Evolutionary conservation across 257 asterid species (phyloP), one percentile per base, ranked within the genome.

Genomic region (Solanum pennellii): DNA sequence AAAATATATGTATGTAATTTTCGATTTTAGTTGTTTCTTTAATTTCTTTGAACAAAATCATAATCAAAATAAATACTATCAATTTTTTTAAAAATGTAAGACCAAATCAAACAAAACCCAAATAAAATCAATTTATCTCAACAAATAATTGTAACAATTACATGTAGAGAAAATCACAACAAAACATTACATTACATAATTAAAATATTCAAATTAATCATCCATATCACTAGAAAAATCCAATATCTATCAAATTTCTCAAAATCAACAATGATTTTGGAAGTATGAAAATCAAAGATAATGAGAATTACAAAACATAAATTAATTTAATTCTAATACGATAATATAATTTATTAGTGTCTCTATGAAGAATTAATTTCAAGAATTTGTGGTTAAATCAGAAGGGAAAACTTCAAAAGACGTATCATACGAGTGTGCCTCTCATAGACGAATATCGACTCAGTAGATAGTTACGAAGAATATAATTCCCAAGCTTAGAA

Each of bases 401-500:
- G 82, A 21, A 74, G n/a, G 23, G 14, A 35, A 27, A 18, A 0
- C 31, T 1, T 65, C 33, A 12, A 65, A 25, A 65, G 72, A 13
- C 9, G 31, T 65, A 65, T 56, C 62, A 59, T 20, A 59, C 1
- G 73, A 25, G 1, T 66, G 35, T 13, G 1, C 1, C 35, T 25
- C 35, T 66, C 73, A 12, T n/a, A 66, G 20, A 66, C 5, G 10
- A 68, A 68, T 27, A 68, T 23, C 10, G 33, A 85, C 84, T 87
- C 29, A 87, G n/a, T 77, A 84, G 71, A 87, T 65, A 56, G 29
- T 69, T 37, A 33, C 21, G 82, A 90, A 86, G 39, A 76, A 25
- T 41, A 74, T 65, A 85, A 86, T 11, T 37, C 89, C 92, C 9
- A 90, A 83, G 83, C 86, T 88, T 35, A 77, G 74, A 86, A 88